phyloP scores from a whole-genome alignment of 73 alveolate species.

The Symbiodinium pilosum region DNA sequence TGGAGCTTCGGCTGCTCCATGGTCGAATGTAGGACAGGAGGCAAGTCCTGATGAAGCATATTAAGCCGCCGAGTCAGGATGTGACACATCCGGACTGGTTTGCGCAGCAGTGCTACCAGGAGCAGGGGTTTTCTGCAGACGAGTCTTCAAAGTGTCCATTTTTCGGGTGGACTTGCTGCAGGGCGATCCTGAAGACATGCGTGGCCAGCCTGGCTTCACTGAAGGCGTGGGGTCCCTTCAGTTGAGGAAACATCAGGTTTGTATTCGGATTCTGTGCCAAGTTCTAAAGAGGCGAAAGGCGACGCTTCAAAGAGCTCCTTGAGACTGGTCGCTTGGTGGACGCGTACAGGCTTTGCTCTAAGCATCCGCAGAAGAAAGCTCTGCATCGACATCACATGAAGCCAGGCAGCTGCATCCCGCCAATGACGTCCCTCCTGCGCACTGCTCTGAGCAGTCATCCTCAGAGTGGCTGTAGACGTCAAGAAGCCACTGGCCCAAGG shows the following conservation, averaged over 20 bases:
- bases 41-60: not conserved
- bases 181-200: constrained; percentile 91
- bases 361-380: too few relatives aligned
- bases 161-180: too few relatives aligned
- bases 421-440: constrained; percentile 69
- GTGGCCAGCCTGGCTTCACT: constrained; percentile 92
- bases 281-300: constrained; percentile 42
- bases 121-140: too few relatives aligned
- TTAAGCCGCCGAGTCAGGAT: not conserved
- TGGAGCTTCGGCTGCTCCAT: not conserved
- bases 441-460: not conserved
- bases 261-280: not conserved
- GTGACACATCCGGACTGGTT: constrained; percentile 90
- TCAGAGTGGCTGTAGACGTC: not conserved
- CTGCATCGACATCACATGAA: not conserved
- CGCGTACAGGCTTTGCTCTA: constrained; percentile 21
- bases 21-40: not conserved
- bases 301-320: constrained; percentile 63
- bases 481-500: not conserved
- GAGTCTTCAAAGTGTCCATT: too few relatives aligned
- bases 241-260: not conserved
- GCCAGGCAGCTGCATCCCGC: constrained; percentile 54
- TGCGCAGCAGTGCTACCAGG: constrained; percentile 91
- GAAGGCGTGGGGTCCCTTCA: constrained; percentile 2
- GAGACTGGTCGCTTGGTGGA: constrained; percentile 27